Percentiles rank a stretch among this genome's conserved stretches.
Evolutionary conservation across 2,329 filamentous ascomycete species (phyloP).

Genomic region (Sporothrix sp.): DNA sequence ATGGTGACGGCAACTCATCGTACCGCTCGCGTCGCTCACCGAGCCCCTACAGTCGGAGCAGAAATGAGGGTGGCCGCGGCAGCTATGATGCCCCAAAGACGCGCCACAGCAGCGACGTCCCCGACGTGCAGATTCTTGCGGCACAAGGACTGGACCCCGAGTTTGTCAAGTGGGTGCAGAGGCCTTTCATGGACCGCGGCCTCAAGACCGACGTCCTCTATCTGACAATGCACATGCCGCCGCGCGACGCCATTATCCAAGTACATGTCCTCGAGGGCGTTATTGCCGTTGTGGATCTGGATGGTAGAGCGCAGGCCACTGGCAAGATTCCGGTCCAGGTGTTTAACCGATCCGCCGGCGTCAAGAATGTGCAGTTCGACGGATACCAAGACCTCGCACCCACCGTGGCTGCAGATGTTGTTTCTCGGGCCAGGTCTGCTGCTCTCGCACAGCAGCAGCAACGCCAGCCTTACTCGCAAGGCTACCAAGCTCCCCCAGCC

Average conservation of each 20-base stretch:
- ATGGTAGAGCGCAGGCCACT: constrained; percentile 55
- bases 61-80: constrained; percentile 25
- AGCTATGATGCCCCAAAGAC: constrained; percentile 21
- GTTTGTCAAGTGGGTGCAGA: constrained; percentile 76
- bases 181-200: constrained; percentile 59
- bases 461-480: constrained; percentile 20
- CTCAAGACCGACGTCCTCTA: constrained; percentile 72
- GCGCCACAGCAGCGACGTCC: constrained; percentile 63
- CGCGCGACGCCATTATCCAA: constrained; percentile 69
- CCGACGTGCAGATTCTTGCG: constrained; percentile 81
- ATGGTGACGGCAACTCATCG: constrained; percentile 25
- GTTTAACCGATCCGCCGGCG: constrained; percentile 70
- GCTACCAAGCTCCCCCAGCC: constrained; percentile 15
- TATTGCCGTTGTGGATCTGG: constrained; percentile 70
- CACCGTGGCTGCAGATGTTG: constrained; percentile 67
- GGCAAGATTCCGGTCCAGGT: constrained; percentile 73
- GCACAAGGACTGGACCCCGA: constrained; percentile 67
- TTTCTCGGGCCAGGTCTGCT: constrained; percentile 56
- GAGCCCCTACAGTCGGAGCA: constrained; percentile 47
- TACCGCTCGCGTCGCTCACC: constrained; percentile 58
- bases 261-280: constrained; percentile 84
- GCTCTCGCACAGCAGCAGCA: constrained; percentile 22
- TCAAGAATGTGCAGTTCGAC: constrained; percentile 69
- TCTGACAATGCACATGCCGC: constrained; percentile 59
- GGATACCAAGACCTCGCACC: constrained; percentile 81